phyloP scores from a whole-genome alignment of 129 eudicot genomes.

The Heracleum sosnowskyi region DNA sequence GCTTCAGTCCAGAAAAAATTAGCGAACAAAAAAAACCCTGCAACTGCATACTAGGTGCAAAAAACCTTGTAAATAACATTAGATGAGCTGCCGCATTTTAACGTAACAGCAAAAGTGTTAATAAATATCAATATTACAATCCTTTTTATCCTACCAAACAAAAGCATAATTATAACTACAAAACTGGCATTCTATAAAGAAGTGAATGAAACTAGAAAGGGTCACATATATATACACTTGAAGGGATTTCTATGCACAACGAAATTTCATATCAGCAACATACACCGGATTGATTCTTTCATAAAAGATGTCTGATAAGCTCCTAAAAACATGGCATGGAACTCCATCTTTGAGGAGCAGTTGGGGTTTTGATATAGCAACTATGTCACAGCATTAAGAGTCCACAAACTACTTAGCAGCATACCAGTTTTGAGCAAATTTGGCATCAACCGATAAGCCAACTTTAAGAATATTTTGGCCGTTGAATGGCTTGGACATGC shows the following conservation, averaged over 20 bases:
- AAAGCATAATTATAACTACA: background rate
- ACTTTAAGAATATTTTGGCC: constrained; percentile 72
- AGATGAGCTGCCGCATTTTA: background rate
- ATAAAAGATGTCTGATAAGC: background rate
- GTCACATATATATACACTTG: background rate
- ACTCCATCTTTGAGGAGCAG: background rate
- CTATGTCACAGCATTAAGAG: background rate
- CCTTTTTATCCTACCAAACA: background rate
- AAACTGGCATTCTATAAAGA: background rate
- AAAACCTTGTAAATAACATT: background rate
- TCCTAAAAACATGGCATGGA: background rate
- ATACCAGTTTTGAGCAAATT: constrained; percentile 85
- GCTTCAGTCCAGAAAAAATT: background rate
- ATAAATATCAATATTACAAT: background rate
- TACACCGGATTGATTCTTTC: background rate
- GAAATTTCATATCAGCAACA: background rate
- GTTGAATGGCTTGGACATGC: constrained; percentile 91
- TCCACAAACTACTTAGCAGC: constrained; percentile 57
- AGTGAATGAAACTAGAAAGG: background rate
- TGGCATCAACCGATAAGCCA: constrained; percentile 79
- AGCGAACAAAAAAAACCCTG: background rate
- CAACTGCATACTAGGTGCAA: background rate
- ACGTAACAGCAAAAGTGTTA: background rate
- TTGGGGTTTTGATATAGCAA: background rate
- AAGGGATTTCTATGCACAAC: background rate